These are phyloP conservation scores for Alloteropsis semialata DNA, from an alignment of 176 grass and related monocot species.

Conservation along the genomic window DNA sequence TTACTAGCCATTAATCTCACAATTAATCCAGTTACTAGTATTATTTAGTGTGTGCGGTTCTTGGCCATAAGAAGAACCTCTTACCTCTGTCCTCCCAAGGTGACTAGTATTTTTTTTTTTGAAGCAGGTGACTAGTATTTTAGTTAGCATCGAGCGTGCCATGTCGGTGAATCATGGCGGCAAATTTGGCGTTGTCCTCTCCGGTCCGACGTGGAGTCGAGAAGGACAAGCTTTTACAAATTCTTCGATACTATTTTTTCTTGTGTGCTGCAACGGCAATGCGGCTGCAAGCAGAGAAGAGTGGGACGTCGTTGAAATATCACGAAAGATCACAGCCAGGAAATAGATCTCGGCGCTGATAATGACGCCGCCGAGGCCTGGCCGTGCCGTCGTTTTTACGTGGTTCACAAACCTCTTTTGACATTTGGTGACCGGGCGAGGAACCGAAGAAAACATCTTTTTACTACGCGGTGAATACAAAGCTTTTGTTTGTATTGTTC, in stretches of 20 bases:
- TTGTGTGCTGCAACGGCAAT: neutral
- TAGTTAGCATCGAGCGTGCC: neutral
- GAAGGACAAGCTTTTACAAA: neutral
- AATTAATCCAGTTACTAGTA: neutral
- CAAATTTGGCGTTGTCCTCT: neutral
- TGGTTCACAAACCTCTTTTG: constrained; percentile 16
- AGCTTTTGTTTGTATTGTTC: neutral
- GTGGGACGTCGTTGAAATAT: neutral
- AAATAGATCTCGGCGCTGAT: neutral
- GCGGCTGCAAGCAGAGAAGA: neutral
- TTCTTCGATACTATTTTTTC: neutral
- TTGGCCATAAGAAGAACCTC: neutral
- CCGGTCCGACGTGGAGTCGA: neutral
- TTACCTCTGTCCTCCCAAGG: too few species aligned
- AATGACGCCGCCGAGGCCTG: neutral
- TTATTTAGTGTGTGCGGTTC: neutral
- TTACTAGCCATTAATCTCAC: neutral
- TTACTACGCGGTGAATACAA: neutral
- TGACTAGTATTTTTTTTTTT: too few species aligned
- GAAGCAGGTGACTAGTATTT: too few species aligned
- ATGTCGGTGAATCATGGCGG: neutral
- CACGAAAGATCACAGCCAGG: neutral
- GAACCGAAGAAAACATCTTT: neutral
- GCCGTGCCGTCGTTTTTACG: neutral
- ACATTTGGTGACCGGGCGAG: too few species aligned